These are phyloP conservation scores for Zangia roseola DNA, from an alignment of 768 basidiomycete species.

Conservation along the genomic window DNA sequence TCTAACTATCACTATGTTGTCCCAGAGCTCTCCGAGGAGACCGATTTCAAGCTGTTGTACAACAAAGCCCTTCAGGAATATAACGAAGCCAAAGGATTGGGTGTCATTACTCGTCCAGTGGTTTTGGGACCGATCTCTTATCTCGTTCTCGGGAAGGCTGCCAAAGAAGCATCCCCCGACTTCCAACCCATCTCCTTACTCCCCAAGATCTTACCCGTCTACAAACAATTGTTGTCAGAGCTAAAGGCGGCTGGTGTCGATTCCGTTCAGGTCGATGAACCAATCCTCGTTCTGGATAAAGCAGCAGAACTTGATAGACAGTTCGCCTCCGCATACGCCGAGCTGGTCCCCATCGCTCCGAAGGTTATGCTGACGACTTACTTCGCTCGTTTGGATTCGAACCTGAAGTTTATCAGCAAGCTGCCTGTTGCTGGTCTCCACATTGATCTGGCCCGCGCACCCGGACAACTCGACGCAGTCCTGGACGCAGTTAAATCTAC, in stretches of 20 bases:
- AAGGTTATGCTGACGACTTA: constrained; percentile 95
- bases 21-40: constrained; percentile 87
- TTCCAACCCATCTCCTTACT: constrained; percentile 94
- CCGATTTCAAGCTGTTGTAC: constrained; percentile 91
- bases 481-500: constrained; percentile 83
- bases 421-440: constrained; percentile 93
- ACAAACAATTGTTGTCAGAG: constrained; percentile 84
- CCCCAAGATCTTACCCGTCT: constrained; percentile 85
- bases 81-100: constrained; percentile 89
- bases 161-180: constrained; percentile 75
- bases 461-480: constrained; percentile 82
- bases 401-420: constrained; percentile 84
- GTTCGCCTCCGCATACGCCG: constrained; percentile 76
- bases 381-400: constrained; percentile 94
- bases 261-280: constrained; percentile 97
- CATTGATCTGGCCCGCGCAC: constrained; percentile 94
- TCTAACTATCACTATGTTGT: constrained; percentile 99
- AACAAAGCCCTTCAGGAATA: constrained; percentile 95
- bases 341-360: constrained; percentile 79
- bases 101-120: constrained; percentile 91
- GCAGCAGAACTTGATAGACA: constrained; percentile 76
- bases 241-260: constrained; percentile 92
- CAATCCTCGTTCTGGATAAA: constrained; percentile 89
- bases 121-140: constrained; percentile 94
- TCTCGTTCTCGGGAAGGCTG: constrained; percentile 89